Conservation (phyloP, 495 filamentous ascomycete genomes). For the Aspergillus cristatus region DNA sequence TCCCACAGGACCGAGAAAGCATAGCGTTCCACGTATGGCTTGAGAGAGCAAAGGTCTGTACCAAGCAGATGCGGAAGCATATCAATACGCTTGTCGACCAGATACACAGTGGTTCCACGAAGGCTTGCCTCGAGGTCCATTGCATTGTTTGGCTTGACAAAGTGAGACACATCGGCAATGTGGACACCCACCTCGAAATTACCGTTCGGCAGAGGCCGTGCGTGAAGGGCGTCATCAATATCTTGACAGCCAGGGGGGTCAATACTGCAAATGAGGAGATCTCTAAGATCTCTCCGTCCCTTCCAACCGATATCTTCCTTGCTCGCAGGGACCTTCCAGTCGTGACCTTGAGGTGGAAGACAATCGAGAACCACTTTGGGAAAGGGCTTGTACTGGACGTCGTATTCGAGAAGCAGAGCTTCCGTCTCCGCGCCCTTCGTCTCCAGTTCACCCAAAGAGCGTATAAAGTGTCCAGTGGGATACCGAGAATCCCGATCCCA, state of each 20-base stretch:
- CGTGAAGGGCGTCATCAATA: slow-evolving; percentile 96
- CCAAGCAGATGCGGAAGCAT: slow-evolving; percentile 95
- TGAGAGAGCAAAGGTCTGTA: slow-evolving; percentile 92
- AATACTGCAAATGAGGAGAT: slow-evolving; percentile 90
- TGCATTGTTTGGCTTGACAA: slow-evolving; percentile 91
- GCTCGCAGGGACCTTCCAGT: slow-evolving; percentile 79
- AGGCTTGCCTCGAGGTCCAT: slow-evolving; percentile 94
- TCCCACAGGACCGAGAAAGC: slow-evolving; percentile 97
- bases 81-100: slow-evolving; percentile 98
- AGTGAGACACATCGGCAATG: slow-evolving; percentile 96
- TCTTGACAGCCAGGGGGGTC: slow-evolving; percentile 94
- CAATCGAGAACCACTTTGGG: slow-evolving; percentile 92
- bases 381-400: slow-evolving; percentile 96
- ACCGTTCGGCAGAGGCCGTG: slow-evolving; percentile 73
- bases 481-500: slow-evolving; percentile 92
- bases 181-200: slow-evolving; percentile 98
- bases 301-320: slow-evolving; percentile 76
- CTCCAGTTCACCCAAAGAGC: slow-evolving; percentile 86
- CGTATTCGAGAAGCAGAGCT: slow-evolving; percentile 85
- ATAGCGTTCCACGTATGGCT: slow-evolving; percentile 94
- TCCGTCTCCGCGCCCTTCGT: slow-evolving; percentile 95
- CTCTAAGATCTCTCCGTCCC: slow-evolving; percentile 70
- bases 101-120: slow-evolving; percentile 91
- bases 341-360: slow-evolving; percentile 81
- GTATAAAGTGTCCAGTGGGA: slow-evolving; percentile 86